Evolutionary conservation across 169 alveolate species (phyloP).

Genomic region (Cryptosporidium ryanae): DNA sequence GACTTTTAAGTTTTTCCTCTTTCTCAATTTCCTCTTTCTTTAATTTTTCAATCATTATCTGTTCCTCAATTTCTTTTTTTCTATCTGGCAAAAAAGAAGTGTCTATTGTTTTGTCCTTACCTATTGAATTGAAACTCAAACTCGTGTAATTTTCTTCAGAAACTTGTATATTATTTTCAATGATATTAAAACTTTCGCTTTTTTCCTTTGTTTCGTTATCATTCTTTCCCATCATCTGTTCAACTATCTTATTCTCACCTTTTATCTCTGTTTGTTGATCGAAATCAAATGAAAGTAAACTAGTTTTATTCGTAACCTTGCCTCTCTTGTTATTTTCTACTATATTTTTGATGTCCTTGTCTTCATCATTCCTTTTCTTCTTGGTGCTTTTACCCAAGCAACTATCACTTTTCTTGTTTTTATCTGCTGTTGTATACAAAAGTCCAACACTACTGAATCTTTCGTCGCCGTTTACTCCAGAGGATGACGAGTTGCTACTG

Average conservation of each 20-base stretch:
- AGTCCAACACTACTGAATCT: constrained; percentile 22
- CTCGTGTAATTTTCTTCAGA: too few species aligned
- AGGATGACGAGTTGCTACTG: neutral
- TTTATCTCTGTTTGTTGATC: neutral
- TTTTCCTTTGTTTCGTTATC: neutral
- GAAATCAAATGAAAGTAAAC: constrained; percentile 31
- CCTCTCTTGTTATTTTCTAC: neutral
- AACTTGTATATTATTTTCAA: neutral
- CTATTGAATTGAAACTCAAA: constrained; percentile 11
- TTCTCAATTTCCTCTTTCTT: constrained; percentile 30
- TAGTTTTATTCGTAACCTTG: neutral
- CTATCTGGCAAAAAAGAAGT: constrained; percentile 60
- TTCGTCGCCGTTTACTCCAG: constrained; percentile 26
- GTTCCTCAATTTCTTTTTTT: constrained; percentile 30
- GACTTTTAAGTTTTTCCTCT: constrained; percentile 62
- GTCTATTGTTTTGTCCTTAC: constrained; percentile 50
- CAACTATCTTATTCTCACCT: neutral
- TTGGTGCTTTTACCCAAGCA: too few species aligned
- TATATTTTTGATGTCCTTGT: neutral
- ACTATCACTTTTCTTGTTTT: neutral
- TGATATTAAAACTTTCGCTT: neutral
- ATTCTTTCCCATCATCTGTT: neutral
- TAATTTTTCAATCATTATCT: neutral
- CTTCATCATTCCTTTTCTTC: too few species aligned
- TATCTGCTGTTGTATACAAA: constrained; percentile 17